These are phyloP conservation scores for Pleomassaria siparia DNA, from an alignment of 2,329 filamentous ascomycete genomes.

Conservation along the genomic window DNA sequence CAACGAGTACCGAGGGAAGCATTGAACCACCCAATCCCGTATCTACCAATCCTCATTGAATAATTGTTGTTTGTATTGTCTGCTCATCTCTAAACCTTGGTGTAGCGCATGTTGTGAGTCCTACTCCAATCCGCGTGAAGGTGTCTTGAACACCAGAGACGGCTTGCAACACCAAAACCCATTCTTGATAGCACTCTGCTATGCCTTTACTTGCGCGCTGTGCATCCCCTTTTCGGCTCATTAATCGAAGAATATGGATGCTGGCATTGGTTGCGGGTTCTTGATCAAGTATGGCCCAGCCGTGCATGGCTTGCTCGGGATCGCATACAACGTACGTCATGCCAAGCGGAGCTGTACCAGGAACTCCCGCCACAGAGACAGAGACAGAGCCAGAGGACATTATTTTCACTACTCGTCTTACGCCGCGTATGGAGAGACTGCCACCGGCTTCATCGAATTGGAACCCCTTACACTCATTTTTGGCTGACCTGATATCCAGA, in stretches of 20 bases:
- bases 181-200: constrained; percentile 9
- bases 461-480: constrained; percentile 16
- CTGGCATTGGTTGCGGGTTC: background rate
- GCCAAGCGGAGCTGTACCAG: background rate
- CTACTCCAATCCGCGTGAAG: constrained; percentile 17
- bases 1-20: too few species aligned
- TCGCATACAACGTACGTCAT: constrained; percentile 6
- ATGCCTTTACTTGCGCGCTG: background rate
- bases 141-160: background rate
- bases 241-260: constrained; percentile 13
- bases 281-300: constrained; percentile 19
- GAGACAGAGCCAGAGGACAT: background rate
- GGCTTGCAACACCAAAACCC: constrained; percentile 13
- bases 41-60: constrained; percentile 9
- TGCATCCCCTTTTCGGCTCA: constrained; percentile 7
- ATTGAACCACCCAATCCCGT: too few species aligned
- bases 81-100: constrained; percentile 9
- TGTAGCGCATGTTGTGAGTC: constrained; percentile 7
- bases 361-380: too few species aligned
- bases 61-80: constrained; percentile 3
- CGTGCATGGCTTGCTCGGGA: constrained; percentile 9
- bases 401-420: constrained; percentile 6
- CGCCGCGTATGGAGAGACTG: constrained; percentile 11
- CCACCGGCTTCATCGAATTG: constrained; percentile 11
- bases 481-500: constrained; percentile 18